Percentiles rank a stretch among this genome's conserved stretches.
Conservation (phyloP, 1,284 basidiomycete species). For the Trametes sp. region DNA sequence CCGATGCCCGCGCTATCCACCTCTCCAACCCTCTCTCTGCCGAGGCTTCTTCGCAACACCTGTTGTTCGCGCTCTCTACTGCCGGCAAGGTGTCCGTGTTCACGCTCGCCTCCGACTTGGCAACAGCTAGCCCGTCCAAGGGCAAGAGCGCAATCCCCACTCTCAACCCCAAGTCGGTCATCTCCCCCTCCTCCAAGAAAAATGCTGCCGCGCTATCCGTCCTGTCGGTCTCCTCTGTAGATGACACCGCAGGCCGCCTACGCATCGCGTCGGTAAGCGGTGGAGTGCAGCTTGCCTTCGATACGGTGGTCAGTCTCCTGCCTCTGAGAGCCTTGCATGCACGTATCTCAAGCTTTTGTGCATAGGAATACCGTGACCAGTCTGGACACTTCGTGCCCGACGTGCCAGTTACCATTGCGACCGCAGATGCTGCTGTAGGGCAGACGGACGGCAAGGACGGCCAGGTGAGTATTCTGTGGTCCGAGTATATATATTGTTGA, state of each 20-base stretch:
- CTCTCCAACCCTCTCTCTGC: constrained; percentile 46
- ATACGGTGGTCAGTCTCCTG: constrained; percentile 63
- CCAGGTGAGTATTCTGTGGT: constrained; percentile 5
- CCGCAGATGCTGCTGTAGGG: constrained; percentile 41
- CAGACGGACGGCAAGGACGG: constrained; percentile 18
- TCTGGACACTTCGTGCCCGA: constrained; percentile 65
- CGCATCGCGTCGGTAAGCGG: constrained; percentile 68
- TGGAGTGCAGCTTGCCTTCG: constrained; percentile 74
- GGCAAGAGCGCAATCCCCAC: constrained; percentile 56
- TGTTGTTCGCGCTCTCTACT: constrained; percentile 66
- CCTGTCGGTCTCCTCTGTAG: constrained; percentile 56
- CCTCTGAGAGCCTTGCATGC: too few species aligned
- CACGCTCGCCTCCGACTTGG: constrained; percentile 61
- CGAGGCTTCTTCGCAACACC: constrained; percentile 43
- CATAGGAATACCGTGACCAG: constrained; percentile 56
- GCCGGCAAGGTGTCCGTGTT: constrained; percentile 75
- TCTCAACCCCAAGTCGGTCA: constrained; percentile 57
- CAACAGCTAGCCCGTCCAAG: constrained; percentile 46
- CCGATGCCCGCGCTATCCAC: constrained; percentile 65
- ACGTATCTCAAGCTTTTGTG: not conserved
- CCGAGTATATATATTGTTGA: too few species aligned
- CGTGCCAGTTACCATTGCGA: constrained; percentile 55
- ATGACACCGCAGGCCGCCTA: constrained; percentile 54
- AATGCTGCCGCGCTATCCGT: constrained; percentile 49
- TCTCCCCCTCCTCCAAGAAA: constrained; percentile 52